phyloP scores from a whole-genome alignment of 768 basidiomycete species.

The Kwoniella heveanensis region DNA sequence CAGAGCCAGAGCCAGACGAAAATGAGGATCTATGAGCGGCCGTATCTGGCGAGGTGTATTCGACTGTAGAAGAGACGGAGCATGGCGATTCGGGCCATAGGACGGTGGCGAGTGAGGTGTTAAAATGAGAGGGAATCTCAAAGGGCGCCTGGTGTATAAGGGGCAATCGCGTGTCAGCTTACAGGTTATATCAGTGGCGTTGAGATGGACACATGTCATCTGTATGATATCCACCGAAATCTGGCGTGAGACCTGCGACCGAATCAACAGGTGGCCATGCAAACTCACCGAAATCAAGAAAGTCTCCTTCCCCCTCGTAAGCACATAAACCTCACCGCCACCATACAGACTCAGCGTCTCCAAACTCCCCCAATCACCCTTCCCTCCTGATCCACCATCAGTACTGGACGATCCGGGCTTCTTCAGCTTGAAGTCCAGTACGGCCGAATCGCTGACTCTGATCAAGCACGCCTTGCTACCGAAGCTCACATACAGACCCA shows the following conservation, averaged over 20 bases:
- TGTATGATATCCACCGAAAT: too few relatives aligned
- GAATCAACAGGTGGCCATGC: too few relatives aligned
- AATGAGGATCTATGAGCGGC: not conserved
- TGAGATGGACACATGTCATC: too few relatives aligned
- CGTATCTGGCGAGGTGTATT: not conserved
- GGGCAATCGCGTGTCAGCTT: not conserved
- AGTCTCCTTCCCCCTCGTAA: slow-evolving; percentile 31
- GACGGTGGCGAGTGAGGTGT: slow-evolving; percentile 6
- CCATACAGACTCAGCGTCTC: slow-evolving; percentile 20
- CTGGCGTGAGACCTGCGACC: too few relatives aligned
- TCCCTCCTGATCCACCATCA: slow-evolving; percentile 16
- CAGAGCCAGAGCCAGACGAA: not conserved
- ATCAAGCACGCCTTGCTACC: slow-evolving; percentile 32
- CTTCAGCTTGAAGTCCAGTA: slow-evolving; percentile 25
- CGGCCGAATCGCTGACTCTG: slow-evolving; percentile 27
- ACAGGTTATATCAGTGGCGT: too few relatives aligned
- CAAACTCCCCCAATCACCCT: slow-evolving; percentile 22
- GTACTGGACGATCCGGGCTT: slow-evolving; percentile 7
- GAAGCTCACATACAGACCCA: slow-evolving; percentile 33
- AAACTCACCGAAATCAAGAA: slow-evolving; percentile 24
- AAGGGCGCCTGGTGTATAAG: slow-evolving; percentile 14
- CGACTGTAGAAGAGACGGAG: slow-evolving; percentile 7
- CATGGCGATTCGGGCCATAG: slow-evolving; percentile 23
- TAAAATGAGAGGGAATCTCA: slow-evolving; percentile 20
- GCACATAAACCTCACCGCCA: slow-evolving; percentile 25